Base-by-base conservation (phyloP, 2,329 filamentous ascomycete genomes). In the Botrytis aclada region DNA sequence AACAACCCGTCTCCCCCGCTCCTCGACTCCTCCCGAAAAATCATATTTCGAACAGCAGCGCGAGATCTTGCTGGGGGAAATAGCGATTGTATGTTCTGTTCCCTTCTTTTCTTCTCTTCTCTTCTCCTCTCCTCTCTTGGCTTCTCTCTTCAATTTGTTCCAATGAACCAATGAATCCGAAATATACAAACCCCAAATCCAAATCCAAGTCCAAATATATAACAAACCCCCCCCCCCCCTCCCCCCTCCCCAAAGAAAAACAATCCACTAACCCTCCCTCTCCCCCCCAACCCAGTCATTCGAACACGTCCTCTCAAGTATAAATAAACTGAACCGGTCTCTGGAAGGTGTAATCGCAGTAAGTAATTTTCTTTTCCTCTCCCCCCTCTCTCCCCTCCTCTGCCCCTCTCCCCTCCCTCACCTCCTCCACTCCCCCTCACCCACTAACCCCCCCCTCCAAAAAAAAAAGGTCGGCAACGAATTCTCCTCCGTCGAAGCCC, bases 281-380 rank as follows among this genome's bases (percentile, higher is more conserved):
- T 14, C 4, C n/a, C 22, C 34, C 4, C n/a, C 22, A 25, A 10
- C n/a, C 12, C n/a, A 56, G 32, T 1, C 76, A 91, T 89, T 99
- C 81, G 96, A 98, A 80, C 91, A 96, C 79, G 94, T 97, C 74
- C 90, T 99, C 16, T 93, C 95, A 79, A 98, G 97, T 80, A 94
- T 98, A 82, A 99, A 98, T 84, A 95, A 95, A 79, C 84, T 99
- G 74, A 99, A 98, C 82, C 90, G 95, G 47, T 95, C 92, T 56
- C 85, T 99, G 29, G 95, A 99, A 83, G 93, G 94, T 72, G 92
- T 98, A 32, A 95, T 97, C 74, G 91, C 94, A 64, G 95, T 95
- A 43, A 45, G 71, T 43, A 7, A n/a, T 12, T 16, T 12, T 5
- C 12, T 2, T 20, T 32, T 4, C 7, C 2, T 4, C 4, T 37